These are phyloP conservation scores for Saxispiralis lemnorum DNA, from an alignment of 495 filamentous ascomycete genomes.

Conservation along the genomic window DNA sequence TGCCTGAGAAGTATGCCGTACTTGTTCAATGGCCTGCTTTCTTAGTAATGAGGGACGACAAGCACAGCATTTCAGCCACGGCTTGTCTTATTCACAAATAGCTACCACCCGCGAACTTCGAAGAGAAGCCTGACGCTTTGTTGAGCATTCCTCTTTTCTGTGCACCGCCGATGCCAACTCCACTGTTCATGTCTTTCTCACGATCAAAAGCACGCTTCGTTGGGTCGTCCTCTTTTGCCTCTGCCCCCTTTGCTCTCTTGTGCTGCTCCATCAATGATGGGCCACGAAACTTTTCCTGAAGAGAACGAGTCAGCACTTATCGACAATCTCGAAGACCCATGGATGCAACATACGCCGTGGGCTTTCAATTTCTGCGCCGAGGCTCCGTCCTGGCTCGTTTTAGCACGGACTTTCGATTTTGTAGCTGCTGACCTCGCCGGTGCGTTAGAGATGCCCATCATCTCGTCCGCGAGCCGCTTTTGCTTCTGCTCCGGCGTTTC, in stretches of 20 bases:
- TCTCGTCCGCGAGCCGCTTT: slow-evolving; percentile 59
- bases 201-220: slow-evolving; percentile 73
- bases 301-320: slow-evolving; percentile 5
- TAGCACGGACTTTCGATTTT: not conserved
- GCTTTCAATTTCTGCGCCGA: slow-evolving; percentile 28
- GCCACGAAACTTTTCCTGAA: slow-evolving; percentile 44
- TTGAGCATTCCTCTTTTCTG: slow-evolving; percentile 67
- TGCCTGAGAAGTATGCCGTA: too few relatives aligned
- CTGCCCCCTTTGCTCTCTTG: slow-evolving; percentile 25
- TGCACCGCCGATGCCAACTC: slow-evolving; percentile 50
- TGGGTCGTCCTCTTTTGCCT: slow-evolving; percentile 73
- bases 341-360: slow-evolving; percentile 31
- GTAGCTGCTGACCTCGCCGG: slow-evolving; percentile 7
- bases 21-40: too few relatives aligned
- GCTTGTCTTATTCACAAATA: slow-evolving; percentile 52
- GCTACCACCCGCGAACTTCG: slow-evolving; percentile 61
- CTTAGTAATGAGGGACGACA: too few relatives aligned
- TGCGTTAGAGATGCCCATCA: slow-evolving; percentile 51
- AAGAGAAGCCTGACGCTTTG: slow-evolving; percentile 65
- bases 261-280: slow-evolving; percentile 48
- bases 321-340: not conserved
- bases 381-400: not conserved
- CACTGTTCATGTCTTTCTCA: slow-evolving; percentile 83
- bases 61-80: too few relatives aligned
- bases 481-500: slow-evolving; percentile 83